phyloP scores from a whole-genome alignment of 2,329 filamentous ascomycete genomes.

The Neodidymelliopsis sp. region DNA sequence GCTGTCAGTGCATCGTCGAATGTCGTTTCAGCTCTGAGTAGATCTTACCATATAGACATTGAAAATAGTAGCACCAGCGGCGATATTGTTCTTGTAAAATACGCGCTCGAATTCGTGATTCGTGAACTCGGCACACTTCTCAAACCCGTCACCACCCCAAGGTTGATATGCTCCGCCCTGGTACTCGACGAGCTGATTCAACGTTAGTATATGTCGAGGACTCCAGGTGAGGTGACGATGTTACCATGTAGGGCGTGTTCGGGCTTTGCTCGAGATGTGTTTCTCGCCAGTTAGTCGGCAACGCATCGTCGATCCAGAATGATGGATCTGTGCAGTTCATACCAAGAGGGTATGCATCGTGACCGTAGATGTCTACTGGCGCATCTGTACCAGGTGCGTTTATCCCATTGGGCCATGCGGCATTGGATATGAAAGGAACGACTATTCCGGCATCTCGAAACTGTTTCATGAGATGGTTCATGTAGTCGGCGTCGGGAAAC shows the following conservation, averaged over 20 bases:
- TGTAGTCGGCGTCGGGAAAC: conserved; percentile 71
- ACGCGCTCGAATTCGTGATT: conserved; percentile 77
- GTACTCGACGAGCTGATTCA: conserved; percentile 60
- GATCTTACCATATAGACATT: conserved; percentile 71
- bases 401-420: conserved; percentile 64
- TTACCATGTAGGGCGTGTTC: conserved; percentile 64
- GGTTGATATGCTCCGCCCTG: conserved; percentile 75
- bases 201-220: not conserved
- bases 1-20: not conserved
- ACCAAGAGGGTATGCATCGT: conserved; percentile 68
- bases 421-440: conserved; percentile 77
- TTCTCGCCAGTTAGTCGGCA: conserved; percentile 63
- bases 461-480: conserved; percentile 73
- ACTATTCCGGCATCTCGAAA: conserved; percentile 71
- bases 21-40: not conserved
- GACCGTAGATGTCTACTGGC: conserved; percentile 68
- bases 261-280: conserved; percentile 67
- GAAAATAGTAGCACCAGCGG: conserved; percentile 69
- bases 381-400: conserved; percentile 67
- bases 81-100: conserved; percentile 77
- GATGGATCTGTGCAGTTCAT: conserved; percentile 67
- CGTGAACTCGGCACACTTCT: conserved; percentile 68
- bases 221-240: too few species aligned
- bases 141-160: conserved; percentile 74
- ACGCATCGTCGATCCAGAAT: conserved; percentile 62